Base-by-base conservation (phyloP, 108 stramenopile genomes). In the Skeletonema tropicum region DNA sequence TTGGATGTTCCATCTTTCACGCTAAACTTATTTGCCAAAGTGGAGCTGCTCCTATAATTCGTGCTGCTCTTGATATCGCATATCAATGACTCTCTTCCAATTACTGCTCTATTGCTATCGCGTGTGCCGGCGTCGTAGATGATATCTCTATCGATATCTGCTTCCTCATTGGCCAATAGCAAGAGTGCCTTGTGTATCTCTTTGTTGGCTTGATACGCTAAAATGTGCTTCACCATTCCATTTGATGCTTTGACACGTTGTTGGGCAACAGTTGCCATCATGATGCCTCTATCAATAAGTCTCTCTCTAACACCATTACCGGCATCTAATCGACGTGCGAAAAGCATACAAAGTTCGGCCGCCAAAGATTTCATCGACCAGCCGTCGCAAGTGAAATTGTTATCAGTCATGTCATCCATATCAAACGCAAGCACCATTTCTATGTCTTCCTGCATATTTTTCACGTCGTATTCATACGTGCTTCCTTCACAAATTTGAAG, bases 271-370 rank as follows among this genome's bases (percentile, higher is more conserved):
- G 66, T 38, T 7, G 72, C 41, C 65, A 79, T 52, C 10, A 32
- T 41, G 30, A 79, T 73, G 0, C 77, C 77, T 67, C 61, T 66
- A 1, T 67, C 48, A 25, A 79, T 57, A 5, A 79, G 77, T 10
- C 38, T 21, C 35, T 67, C 55, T 67, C 72, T 41, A 14, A 38
- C 26, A 3, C 17, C 31, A 30, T 73, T 35, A 5, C 72, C 64
- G 9, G 71, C 41, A 10, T 66, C 13, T 23, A 79, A 41, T 48
- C 77, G 66, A 25, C 66, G 33, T 21, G 77, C 77, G 8, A 79
- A 72, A 60, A 66, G 64, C 23, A 79, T 71, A 11, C 77, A 79
- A n/a, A 79, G 31, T 39, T 79, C 72, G 7, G 77, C 77, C 7
- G 35, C 72, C 65, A 79, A 13, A 5, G 77, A 66, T n/a, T 39